Evolutionary conservation across 352 stramenopile species (phyloP), one percentile per base, ranked within the genome.

Genomic region (Phytophthora colocasiae): DNA sequence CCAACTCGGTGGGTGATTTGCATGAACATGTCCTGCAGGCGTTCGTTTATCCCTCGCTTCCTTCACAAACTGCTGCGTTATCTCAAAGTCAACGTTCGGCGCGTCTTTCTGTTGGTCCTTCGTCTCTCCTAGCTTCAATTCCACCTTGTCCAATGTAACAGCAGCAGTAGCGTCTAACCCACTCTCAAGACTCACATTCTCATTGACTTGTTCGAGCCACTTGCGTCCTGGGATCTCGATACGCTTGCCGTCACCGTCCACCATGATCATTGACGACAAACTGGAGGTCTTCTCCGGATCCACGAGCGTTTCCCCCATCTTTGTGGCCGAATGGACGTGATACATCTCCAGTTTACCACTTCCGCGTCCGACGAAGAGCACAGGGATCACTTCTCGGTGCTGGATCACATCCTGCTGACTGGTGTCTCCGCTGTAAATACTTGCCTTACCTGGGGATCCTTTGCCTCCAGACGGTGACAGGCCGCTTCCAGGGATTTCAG

Each of bases 261-360:
- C 58, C 80, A 91, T 85, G 44, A 91, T 77, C 15, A 91, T 75
- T 15, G 81, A 88, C 6, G 80, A 83, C n/a, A 92, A 58, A 24
- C 73, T 61, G 10, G 63, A 66, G 0, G 58, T 26, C 46, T 82
- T 87, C 22, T 78, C 46, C 0, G 54, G 47, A 68, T 92, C 81
- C 4, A 90, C 70, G 0, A 90, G 46, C 10, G 66, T 87, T 71
- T 90, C 80, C 27, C 73, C 81, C 44, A 92, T 88, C 52, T 92
- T 92, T 47, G 65, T 83, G 7, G 80, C 78, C 3, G 84, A 81
- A 17, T 90, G 75, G 2, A 92, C 55, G 55, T 95, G 81, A 41
- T 85, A 95, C 76, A 92, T 85, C 57, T 95, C 82, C 24, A 92
- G 34, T 54, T 87, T 86, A 0, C 84, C 81, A 12, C 79, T 87